Evolutionary conservation across 805 yeast species (phyloP), one percentile per base, ranked within the genome.

Genomic region (Lachancea lanzarotensis): DNA sequence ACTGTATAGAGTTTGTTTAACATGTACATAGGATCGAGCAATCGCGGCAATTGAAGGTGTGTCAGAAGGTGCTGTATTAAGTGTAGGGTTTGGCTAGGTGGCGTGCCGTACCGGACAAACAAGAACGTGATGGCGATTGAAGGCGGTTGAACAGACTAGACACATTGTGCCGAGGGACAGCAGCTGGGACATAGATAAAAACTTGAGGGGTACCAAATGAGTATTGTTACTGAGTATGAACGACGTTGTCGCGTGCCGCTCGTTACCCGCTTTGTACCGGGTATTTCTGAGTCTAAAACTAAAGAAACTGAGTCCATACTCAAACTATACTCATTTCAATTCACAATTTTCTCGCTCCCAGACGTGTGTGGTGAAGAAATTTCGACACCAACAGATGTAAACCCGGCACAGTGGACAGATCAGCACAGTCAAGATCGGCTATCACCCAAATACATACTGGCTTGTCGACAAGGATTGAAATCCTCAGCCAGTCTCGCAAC

Each of bases 291-390:
- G 19, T 16, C 12, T 32, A 6, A 11, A 15, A 32, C 30, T 13
- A 10, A 31, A 15, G 29, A 22, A 13, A n/a, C 17, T 13, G 17
- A n/a, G 35, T 32, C 15, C 22, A 16, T 40, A 40, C 43, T 40
- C 43, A 40, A 40, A 32, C 43, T 40, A 32, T 40, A 40, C 43
- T 40, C 43, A 40, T 40, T 39, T 40, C 25, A 20, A 6, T 29
- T 18, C n/a, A 40, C 43, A 40, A 40, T 32, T 32, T 40, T 40
- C 43, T 40, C 43, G 32, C 38, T n/a, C 22, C n/a, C 35, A 13
- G 3, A n/a, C 10, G 30, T 29, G 36, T 37, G 5, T 32, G 35
- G 35, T 32, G 37, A 33, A 40, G 37, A 40, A 40, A 40, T 32
- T 40, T 40, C 20, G 43, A 40, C 32, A 32, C 37, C 36, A 22